Conservation (phyloP, 352 stramenopile species). For the Globisporangium uncinulatum region DNA sequence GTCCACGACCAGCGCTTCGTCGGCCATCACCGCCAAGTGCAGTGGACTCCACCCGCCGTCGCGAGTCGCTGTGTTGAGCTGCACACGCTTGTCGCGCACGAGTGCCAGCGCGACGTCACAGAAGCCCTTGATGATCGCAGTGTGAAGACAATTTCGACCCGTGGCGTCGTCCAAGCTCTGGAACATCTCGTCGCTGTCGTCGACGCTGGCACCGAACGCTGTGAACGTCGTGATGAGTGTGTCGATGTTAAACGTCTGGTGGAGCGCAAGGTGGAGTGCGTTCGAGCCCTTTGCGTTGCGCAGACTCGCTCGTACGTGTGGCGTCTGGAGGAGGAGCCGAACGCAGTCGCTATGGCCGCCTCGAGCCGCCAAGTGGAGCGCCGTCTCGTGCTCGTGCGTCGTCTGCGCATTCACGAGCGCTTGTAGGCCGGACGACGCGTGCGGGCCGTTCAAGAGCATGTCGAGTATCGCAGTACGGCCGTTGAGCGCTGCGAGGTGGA, state of each 20-base stretch:
- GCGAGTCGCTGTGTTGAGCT: slow-evolving; percentile 43
- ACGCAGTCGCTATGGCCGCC: slow-evolving; percentile 38
- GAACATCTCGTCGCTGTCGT: slow-evolving; percentile 22
- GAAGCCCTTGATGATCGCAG: slow-evolving; percentile 61
- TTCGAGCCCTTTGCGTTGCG: slow-evolving; percentile 36
- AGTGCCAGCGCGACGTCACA: slow-evolving; percentile 30
- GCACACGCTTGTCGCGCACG: slow-evolving; percentile 30
- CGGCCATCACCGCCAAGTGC: slow-evolving; percentile 60
- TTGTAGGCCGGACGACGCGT: slow-evolving; percentile 2
- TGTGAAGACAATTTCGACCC: slow-evolving; percentile 52
- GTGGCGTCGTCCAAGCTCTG: slow-evolving; percentile 35
- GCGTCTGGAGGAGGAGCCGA: slow-evolving; percentile 24
- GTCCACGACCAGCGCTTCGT: slow-evolving; percentile 39
- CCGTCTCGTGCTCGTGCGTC: slow-evolving; percentile 27
- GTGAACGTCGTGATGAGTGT: slow-evolving; percentile 42
- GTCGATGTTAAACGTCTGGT: slow-evolving; percentile 62
- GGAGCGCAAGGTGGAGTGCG: slow-evolving; percentile 50
- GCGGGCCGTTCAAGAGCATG: slow-evolving; percentile 9
- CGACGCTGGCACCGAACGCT: slow-evolving; percentile 7
- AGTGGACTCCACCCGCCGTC: slow-evolving; percentile 47
- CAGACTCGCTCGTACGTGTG: slow-evolving; percentile 19
- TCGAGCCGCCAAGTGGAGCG: slow-evolving; percentile 42
- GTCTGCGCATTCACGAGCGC: slow-evolving; percentile 33
- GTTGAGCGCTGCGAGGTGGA: slow-evolving; percentile 39
- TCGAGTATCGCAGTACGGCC: slow-evolving; percentile 34